A percentile compares a stretch with the other conserved stretches of the same genome.
phyloP scores from a whole-genome alignment of 2,329 filamentous ascomycete species.

The Fusarium acutatum region DNA sequence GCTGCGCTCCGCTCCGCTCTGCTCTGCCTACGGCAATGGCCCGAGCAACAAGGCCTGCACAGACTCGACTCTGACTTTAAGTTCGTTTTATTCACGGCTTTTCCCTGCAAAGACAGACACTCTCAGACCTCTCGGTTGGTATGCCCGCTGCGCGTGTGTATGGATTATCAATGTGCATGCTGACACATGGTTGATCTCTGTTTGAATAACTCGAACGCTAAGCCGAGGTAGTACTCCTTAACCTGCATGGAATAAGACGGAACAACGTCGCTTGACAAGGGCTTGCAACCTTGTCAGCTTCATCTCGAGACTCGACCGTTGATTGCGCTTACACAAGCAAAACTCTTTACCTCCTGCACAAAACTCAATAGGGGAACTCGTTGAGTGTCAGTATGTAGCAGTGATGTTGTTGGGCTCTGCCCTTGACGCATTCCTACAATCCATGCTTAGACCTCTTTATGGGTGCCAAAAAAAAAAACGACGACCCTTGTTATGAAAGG shows the following conservation, averaged over 20 bases:
- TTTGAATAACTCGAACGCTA: not conserved
- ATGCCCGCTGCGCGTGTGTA: not conserved
- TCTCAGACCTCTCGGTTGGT: not conserved
- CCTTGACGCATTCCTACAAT: not conserved
- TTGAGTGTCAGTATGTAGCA: not conserved
- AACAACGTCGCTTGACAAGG: constrained; percentile 13
- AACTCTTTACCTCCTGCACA: not conserved
- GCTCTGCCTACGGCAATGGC: not conserved
- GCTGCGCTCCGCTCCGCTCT: not conserved
- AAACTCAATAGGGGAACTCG: not conserved
- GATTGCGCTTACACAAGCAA: constrained; percentile 21
- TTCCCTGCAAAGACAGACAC: not conserved
- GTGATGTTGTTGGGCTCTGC: not conserved
- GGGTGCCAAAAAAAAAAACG: not conserved
- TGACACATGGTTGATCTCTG: constrained; percentile 13
- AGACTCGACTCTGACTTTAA: not conserved
- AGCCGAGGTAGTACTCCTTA: constrained; percentile 14
- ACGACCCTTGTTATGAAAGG: not conserved
- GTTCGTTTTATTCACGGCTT: not conserved
- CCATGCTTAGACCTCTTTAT: not conserved
- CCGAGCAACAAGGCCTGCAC: not conserved
- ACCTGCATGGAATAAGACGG: constrained; percentile 1
- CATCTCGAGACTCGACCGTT: not conserved
- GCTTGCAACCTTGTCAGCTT: constrained; percentile 27
- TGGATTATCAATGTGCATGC: not conserved